phyloP scores from a whole-genome alignment of 108 stramenopile genomes.

The Thalassiosira profunda region DNA sequence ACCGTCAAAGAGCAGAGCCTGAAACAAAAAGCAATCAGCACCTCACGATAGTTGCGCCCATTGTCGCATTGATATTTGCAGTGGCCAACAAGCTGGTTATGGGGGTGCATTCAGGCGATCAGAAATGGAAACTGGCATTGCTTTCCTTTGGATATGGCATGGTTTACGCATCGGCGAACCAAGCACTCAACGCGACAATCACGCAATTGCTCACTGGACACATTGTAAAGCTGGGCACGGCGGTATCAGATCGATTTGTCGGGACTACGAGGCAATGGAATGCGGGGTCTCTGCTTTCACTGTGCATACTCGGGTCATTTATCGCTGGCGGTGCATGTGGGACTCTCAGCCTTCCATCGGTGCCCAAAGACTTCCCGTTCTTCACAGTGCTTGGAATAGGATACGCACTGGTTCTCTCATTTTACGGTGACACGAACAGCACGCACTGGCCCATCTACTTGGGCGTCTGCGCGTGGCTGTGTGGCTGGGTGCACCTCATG shows the following conservation, averaged over 20 bases:
- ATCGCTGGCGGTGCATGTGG: constrained; percentile 1
- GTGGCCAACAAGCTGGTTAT: constrained; percentile 3
- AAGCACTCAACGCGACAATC: constrained; percentile 6
- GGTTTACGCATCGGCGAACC: constrained; percentile 13
- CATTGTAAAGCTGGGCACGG: constrained; percentile 8
- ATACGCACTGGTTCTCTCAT: constrained; percentile 13
- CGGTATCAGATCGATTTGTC: constrained; percentile 2
- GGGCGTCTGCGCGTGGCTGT: too few species aligned
- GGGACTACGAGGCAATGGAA: not conserved
- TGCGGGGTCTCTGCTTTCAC: not conserved
- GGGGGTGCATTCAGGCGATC: not conserved
- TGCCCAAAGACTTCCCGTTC: not conserved
- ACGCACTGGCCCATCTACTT: too few species aligned
- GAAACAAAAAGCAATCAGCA: constrained; percentile 1
- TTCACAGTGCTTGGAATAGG: constrained; percentile 13
- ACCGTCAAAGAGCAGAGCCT: not conserved
- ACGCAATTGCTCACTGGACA: constrained; percentile 26
- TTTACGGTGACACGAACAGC: too few species aligned
- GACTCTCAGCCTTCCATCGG: not conserved
- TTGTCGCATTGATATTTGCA: constrained; percentile 9
- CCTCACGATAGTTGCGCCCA: constrained; percentile 2
- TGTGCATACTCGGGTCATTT: constrained; percentile 5
- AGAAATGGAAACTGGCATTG: not conserved
- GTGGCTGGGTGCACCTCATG: too few species aligned
- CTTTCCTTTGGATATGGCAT: constrained; percentile 17